Conservation (phyloP, 1,139 yeast genomes). For the Lodderomyces theae region DNA sequence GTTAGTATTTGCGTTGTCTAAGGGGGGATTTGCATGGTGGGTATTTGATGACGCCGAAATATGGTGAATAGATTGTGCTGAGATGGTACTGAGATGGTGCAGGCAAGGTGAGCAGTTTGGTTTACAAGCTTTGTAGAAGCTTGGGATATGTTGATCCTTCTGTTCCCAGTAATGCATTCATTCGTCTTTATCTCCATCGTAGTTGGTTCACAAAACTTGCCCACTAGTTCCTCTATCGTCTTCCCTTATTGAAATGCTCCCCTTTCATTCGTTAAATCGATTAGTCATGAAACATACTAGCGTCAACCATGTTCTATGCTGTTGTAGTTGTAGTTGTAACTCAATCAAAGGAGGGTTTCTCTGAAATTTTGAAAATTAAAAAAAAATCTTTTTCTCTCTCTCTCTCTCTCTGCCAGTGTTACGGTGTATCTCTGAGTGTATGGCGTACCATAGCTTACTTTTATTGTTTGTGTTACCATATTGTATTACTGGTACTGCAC, state of each 20-base stretch:
- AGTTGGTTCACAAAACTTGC: too few relatives aligned
- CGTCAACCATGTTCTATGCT: slow-evolving; percentile 41
- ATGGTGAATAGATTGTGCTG: too few relatives aligned
- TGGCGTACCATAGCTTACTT: not conserved
- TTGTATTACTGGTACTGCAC: not conserved
- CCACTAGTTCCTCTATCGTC: too few relatives aligned
- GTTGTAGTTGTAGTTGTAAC: slow-evolving; percentile 6
- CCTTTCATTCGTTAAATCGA: too few relatives aligned
- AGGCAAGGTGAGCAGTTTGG: too few relatives aligned
- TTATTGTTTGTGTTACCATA: not conserved
- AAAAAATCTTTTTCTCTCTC: slow-evolving; percentile 4
- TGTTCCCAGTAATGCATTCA: too few relatives aligned
- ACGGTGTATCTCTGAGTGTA: not conserved
- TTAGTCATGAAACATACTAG: slow-evolving; percentile 37
- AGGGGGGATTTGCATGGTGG: too few relatives aligned
- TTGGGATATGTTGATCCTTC: too few relatives aligned
- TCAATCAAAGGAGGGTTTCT: slow-evolving; percentile 6
- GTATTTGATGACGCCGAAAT: too few relatives aligned
- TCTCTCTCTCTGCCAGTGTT: not conserved
- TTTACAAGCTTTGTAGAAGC: too few relatives aligned
- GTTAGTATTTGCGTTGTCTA: slow-evolving; percentile 8
- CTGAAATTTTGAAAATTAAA: slow-evolving; percentile 3
- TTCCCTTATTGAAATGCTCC: not conserved
- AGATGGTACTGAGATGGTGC: too few relatives aligned
- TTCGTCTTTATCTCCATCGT: too few relatives aligned